phyloP scores from a whole-genome alignment of 2,329 filamentous ascomycete species.

The Verticillium isaacii region DNA sequence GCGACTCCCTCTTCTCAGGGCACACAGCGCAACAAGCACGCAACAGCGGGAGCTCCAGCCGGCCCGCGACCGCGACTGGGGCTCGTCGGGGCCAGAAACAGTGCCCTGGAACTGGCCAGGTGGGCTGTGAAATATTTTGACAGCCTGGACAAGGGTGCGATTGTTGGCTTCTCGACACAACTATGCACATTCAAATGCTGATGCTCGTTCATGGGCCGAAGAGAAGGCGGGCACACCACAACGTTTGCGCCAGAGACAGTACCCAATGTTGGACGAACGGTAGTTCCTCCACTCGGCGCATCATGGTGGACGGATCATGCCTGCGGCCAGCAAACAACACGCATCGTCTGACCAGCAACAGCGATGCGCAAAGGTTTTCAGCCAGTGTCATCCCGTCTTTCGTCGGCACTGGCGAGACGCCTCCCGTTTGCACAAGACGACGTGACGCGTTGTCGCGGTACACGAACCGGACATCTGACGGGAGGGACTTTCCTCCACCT shows the following conservation, averaged over 20 bases:
- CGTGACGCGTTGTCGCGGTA: background rate
- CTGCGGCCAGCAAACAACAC: background rate
- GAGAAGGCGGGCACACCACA: too few relatives aligned
- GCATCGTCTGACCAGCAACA: background rate
- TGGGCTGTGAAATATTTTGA: too few relatives aligned
- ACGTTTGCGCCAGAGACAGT: background rate
- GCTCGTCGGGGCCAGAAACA: background rate
- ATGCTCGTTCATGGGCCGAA: too few relatives aligned
- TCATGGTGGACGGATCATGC: background rate
- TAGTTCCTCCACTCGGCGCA: background rate
- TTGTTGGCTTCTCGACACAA: too few relatives aligned
- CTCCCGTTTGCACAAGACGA: background rate
- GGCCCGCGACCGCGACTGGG: background rate
- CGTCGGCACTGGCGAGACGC: background rate
- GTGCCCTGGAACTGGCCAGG: background rate
- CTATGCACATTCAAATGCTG: too few relatives aligned
- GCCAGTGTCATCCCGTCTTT: background rate
- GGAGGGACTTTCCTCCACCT: background rate
- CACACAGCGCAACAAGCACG: background rate
- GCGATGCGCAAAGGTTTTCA: background rate
- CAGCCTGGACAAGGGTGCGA: too few relatives aligned
- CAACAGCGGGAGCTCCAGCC: background rate
- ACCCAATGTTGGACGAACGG: background rate
- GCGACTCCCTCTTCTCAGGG: background rate
- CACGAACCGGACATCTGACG: background rate